Evolutionary conservation across 169 alveolate genomes (phyloP), one percentile per base, ranked within the genome.

Genomic region (Cystoisospora suis): DNA sequence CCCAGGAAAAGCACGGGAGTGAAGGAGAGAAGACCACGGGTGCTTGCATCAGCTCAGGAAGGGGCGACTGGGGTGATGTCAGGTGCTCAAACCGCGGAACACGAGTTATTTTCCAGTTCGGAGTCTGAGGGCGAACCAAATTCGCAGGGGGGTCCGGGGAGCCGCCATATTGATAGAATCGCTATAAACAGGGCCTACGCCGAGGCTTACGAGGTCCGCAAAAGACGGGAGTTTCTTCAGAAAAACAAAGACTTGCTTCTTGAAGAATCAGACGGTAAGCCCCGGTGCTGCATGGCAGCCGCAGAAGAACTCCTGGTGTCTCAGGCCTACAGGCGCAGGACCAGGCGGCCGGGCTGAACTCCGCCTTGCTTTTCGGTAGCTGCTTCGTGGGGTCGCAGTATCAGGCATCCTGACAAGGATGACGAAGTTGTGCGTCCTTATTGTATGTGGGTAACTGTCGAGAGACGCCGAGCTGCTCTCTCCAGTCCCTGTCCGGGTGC

Each of bases 171-270:
- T 53, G 69, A 65, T 44, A 42, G 72, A 4, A 9, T 86, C 15
- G 56, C 70, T 23, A 87, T 87, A 40, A 87, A 87, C 86, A 69
- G 53, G 38, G 45, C 44, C 29, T 87, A 34, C 34, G 91, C 91
- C 12, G 79, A 87, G 69, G 65, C n/a, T 23, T 87, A 87, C 81
- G 91, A 87, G 17, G 65, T 34, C 9, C 56, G 91, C 17, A 87
- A 87, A 36, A 32, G 91, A 45, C 20, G 49, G 42, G 86, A 72
- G 29, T 38, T 61, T 32, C 86, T 87, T 29, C 20, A 29, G 6
- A 72, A 87, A 34, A 47, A 65, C 77, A 69, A 70, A 38, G 83
- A 86, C 5, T 23, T 17, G 42, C 80, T 83, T n/a, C 83, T 42
- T 38, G 83, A 40, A 34, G 47, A 42, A 6, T 7, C 83, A 29